phyloP scores from a whole-genome alignment of 2,329 filamentous ascomycete species.

The Diaporthe amygdali region DNA sequence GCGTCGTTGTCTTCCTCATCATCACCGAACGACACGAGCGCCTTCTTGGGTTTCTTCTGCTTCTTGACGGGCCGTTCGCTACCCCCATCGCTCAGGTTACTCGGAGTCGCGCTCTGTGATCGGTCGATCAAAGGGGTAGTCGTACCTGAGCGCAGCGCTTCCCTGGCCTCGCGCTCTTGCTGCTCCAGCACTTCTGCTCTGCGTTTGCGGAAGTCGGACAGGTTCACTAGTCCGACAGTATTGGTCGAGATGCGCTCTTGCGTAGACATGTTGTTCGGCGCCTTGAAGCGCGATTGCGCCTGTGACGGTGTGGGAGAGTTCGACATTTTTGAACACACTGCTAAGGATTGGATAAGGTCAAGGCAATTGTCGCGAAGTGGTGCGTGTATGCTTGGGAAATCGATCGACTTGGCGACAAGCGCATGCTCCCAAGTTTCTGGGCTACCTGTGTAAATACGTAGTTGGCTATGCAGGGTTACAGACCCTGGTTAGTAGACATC shows the following conservation, averaged over 20 bases:
- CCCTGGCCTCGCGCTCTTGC: conserved; percentile 81
- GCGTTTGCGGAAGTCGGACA: conserved; percentile 94
- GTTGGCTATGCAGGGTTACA: not conserved
- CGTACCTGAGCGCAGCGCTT: conserved; percentile 58
- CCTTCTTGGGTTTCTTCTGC: conserved; percentile 55
- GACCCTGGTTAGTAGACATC: not conserved
- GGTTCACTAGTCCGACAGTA: conserved; percentile 88
- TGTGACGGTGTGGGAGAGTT: conserved; percentile 33
- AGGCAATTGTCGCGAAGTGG: not conserved
- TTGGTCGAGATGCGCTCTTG: conserved; percentile 83
- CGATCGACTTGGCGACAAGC: not conserved
- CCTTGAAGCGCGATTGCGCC: conserved; percentile 67
- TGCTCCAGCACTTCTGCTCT: conserved; percentile 93
- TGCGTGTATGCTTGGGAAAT: not conserved
- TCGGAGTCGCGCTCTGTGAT: conserved; percentile 54
- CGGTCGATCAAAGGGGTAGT: conserved; percentile 43
- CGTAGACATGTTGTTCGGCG: conserved; percentile 72
- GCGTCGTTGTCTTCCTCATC: conserved; percentile 63
- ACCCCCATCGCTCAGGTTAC: conserved; percentile 42
- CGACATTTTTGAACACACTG: conserved; percentile 40
- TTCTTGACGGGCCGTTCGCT: conserved; percentile 39
- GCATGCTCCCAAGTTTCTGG: not conserved
- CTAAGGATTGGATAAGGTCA: not conserved
- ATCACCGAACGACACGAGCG: conserved; percentile 65
- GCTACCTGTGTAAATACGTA: no score